Evolutionary conservation across 345 rosid species (phyloP).

Genomic region (Luvunga scandens): DNA sequence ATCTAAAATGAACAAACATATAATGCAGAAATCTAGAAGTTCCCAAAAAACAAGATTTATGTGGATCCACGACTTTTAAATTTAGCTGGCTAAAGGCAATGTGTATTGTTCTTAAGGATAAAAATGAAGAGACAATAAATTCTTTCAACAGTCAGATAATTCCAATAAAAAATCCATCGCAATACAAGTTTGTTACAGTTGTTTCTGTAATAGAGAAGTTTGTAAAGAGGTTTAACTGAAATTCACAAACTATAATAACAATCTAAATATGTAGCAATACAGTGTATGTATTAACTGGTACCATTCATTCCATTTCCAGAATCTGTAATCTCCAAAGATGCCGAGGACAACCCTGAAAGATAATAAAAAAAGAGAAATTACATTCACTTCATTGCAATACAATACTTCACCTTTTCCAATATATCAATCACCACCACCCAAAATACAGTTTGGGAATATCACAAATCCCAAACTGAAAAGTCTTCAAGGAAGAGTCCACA

Average conservation of each 20-base stretch:
- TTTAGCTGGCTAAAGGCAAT: neutral
- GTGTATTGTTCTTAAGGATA: neutral
- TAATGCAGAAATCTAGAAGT: neutral
- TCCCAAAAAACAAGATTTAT: neutral
- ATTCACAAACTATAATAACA: neutral
- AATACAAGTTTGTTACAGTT: neutral
- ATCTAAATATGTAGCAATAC: neutral
- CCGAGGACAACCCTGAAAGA: constrained; percentile 74
- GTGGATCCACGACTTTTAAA: neutral
- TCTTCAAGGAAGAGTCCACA: neutral
- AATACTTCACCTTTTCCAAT: neutral
- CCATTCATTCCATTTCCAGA: constrained; percentile 51
- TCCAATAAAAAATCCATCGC: neutral
- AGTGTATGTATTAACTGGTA: constrained; percentile 18
- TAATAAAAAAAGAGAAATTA: neutral
- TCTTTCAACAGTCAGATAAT: neutral
- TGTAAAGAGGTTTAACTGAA: neutral
- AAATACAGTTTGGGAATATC: neutral
- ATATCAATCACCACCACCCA: neutral
- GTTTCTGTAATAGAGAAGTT: neutral
- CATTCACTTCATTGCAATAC: neutral
- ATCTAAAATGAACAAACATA: neutral
- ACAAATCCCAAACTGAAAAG: neutral
- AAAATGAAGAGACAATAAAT: neutral
- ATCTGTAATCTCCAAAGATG: constrained; percentile 71